Conservation (phyloP, 2,329 filamentous ascomycete genomes). For the Clonostachys chloroleuca region DNA sequence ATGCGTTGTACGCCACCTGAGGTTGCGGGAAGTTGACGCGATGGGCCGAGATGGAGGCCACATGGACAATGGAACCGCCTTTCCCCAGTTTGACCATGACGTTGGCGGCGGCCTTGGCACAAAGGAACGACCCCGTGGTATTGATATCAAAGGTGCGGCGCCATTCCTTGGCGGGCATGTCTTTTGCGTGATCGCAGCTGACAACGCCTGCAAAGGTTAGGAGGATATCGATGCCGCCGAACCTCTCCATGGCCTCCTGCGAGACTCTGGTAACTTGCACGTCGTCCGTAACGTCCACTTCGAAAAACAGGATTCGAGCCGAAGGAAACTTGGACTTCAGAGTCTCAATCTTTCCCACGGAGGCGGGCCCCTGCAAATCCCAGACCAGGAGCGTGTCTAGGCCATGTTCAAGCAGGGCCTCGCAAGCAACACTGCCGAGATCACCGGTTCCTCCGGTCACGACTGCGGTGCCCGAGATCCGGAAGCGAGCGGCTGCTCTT, state of each 20-base stretch:
- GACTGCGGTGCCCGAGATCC: conserved; percentile 18
- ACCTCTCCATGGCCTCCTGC: background rate
- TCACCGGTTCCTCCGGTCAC: conserved; percentile 50
- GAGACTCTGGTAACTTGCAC: conserved; percentile 7
- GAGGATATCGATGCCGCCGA: conserved; percentile 14
- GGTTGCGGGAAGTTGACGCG: conserved; percentile 69
- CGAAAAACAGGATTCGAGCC: conserved; percentile 3
- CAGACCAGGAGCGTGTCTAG: conserved; percentile 53
- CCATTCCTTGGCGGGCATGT: conserved; percentile 56
- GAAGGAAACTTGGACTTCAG: conserved; percentile 11
- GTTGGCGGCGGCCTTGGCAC: conserved; percentile 57
- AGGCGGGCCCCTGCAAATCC: conserved; percentile 42
- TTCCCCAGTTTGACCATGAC: conserved; percentile 45
- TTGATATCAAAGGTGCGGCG: conserved; percentile 66
- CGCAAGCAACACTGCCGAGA: conserved; percentile 32
- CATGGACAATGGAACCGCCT: conserved; percentile 61
- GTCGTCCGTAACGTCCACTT: conserved; percentile 11
- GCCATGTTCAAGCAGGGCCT: conserved; percentile 66
- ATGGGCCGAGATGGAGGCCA: conserved; percentile 65
- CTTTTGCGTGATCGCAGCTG: conserved; percentile 53
- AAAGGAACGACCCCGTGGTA: conserved; percentile 65
- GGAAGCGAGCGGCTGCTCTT: conserved; percentile 15
- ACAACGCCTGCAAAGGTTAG: conserved; percentile 56
- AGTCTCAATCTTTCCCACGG: background rate
- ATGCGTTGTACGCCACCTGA: conserved; percentile 68